Evolutionary conservation across 306 rosid genomes (phyloP).

Genomic region (Betula pendula): DNA sequence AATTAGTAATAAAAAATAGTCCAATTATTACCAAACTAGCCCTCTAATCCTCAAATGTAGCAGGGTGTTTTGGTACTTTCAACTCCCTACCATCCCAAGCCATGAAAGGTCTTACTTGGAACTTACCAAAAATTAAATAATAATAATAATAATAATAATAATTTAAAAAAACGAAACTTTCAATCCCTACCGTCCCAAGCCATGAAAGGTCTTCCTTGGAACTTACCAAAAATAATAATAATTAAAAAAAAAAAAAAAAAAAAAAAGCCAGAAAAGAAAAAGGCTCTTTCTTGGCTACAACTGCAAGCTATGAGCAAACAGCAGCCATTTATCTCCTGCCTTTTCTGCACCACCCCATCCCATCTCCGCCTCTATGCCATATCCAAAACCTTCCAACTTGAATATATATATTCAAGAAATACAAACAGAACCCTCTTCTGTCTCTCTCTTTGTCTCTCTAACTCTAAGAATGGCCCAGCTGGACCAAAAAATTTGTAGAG

Average conservation of each 20-base stretch:
- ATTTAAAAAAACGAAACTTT: too few species aligned
- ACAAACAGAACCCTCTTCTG: slow-evolving; percentile 12
- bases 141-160: too few species aligned
- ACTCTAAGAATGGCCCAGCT: slow-evolving; percentile 36
- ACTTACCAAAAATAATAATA: too few species aligned
- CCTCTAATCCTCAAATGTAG: not conserved
- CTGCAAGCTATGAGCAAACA: slow-evolving; percentile 1
- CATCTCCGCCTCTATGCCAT: slow-evolving; percentile 4
- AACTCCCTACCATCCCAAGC: not conserved
- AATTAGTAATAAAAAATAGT: too few species aligned
- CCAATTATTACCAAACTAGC: too few species aligned
- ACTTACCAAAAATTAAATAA: too few species aligned
- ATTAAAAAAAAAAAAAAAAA: too few species aligned
- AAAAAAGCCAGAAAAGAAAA: not conserved
- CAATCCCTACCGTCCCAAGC: too few species aligned
- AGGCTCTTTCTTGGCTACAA: not conserved
- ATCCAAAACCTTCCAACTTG: slow-evolving; percentile 8
- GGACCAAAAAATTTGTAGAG: slow-evolving; percentile 27
- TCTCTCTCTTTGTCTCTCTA: slow-evolving; percentile 21
- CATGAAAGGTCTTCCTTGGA: too few species aligned
- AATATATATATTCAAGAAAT: not conserved
- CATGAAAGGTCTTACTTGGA: too few species aligned
- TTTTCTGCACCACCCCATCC: slow-evolving; percentile 17
- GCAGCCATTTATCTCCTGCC: slow-evolving; percentile 31
- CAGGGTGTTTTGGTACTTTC: slow-evolving; percentile 15